These are phyloP conservation scores for Phytophthora cajani DNA, from an alignment of 352 stramenopile species.

Conservation along the genomic window DNA sequence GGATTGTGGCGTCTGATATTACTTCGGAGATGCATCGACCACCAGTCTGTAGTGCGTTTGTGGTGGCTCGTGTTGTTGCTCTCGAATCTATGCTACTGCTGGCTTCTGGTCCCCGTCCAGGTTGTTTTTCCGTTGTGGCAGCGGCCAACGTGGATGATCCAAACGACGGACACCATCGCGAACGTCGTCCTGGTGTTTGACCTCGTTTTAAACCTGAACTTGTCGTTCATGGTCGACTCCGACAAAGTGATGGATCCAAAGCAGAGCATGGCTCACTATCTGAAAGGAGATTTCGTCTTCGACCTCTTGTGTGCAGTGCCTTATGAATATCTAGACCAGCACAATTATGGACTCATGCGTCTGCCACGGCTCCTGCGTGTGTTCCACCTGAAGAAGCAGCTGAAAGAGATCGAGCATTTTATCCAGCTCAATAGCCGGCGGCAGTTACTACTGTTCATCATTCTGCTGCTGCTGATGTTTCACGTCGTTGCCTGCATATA, in stretches of 20 bases:
- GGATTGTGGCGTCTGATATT: neutral
- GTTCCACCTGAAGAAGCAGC: slow-evolving; percentile 37
- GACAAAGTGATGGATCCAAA: slow-evolving; percentile 60
- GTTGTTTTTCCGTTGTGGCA: slow-evolving; percentile 49
- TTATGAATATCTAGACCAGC: slow-evolving; percentile 35
- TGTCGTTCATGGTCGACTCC: slow-evolving; percentile 50
- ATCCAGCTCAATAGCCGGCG: slow-evolving; percentile 50
- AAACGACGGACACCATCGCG: neutral
- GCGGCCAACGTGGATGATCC: slow-evolving; percentile 28
- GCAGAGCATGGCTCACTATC: slow-evolving; percentile 42
- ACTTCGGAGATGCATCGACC: slow-evolving; percentile 40
- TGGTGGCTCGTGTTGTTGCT: slow-evolving; percentile 50
- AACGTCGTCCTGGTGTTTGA: neutral
- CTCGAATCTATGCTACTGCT: slow-evolving; percentile 45
- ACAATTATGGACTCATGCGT: slow-evolving; percentile 34
- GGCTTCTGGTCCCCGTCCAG: slow-evolving; percentile 51
- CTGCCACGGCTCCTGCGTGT: slow-evolving; percentile 44
- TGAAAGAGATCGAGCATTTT: slow-evolving; percentile 48
- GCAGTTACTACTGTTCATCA: slow-evolving; percentile 40
- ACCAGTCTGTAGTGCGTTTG: slow-evolving; percentile 43
- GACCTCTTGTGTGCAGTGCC: slow-evolving; percentile 51
- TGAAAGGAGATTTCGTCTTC: slow-evolving; percentile 40
- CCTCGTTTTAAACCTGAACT: neutral
- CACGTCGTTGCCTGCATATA: slow-evolving; percentile 52
- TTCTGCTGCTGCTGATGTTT: slow-evolving; percentile 49